Evolutionary conservation across 208 protist species (phyloP).

Genomic region (Lotmaria passim): DNA sequence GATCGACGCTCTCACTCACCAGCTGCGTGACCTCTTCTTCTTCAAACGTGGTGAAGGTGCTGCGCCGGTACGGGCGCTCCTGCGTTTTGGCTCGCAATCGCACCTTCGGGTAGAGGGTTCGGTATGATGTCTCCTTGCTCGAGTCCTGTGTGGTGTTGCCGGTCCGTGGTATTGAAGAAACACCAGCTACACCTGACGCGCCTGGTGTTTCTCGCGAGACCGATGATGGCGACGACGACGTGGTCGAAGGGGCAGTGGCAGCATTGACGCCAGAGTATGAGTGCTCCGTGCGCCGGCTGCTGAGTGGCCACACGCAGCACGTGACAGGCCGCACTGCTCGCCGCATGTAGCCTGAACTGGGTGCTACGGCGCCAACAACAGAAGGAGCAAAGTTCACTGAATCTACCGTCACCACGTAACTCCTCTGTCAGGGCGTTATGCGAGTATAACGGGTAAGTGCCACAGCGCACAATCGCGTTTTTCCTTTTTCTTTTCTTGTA

Average conservation of each 20-base stretch:
- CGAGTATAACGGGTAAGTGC: too few relatives aligned
- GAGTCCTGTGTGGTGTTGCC: neutral
- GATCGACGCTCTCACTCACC: neutral
- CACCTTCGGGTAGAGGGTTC: slow-evolving; percentile 39
- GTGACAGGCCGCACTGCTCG: slow-evolving; percentile 4
- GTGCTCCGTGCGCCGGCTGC: slow-evolving; percentile 11
- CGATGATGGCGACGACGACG: neutral
- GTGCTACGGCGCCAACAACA: neutral
- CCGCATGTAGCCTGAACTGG: too few relatives aligned
- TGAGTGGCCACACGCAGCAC: neutral
- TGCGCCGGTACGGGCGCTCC: slow-evolving; percentile 35
- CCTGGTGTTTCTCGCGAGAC: neutral
- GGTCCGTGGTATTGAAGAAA: neutral
- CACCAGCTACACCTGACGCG: neutral
- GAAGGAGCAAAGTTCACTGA: neutral
- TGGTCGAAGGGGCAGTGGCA: neutral
- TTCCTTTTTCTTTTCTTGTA: too few relatives aligned
- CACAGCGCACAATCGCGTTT: too few relatives aligned
- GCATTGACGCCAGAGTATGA: neutral
- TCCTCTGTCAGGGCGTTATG: too few relatives aligned
- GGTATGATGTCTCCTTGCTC: slow-evolving; percentile 6
- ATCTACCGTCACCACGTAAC: too few relatives aligned
- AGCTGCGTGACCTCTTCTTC: slow-evolving; percentile 5
- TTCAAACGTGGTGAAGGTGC: slow-evolving; percentile 22
- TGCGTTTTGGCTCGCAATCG: slow-evolving; percentile 44